Evolutionary conservation across 31 red algal genomes (phyloP).

Genomic region (Bonnemaisonia californica): DNA sequence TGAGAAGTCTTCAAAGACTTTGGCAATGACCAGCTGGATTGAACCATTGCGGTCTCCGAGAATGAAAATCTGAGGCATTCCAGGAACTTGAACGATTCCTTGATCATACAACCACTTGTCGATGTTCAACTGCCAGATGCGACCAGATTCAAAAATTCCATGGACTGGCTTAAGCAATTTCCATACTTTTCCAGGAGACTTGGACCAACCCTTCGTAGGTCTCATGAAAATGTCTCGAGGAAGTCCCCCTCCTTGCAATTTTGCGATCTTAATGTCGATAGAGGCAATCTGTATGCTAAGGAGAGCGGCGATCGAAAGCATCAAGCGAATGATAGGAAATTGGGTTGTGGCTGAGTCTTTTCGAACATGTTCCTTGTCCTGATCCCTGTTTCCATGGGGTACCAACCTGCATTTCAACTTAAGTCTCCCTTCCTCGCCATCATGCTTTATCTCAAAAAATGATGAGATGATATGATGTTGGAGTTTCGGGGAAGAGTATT

Average conservation of each 20-base stretch:
- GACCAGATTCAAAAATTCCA: background rate
- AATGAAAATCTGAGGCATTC: slow-evolving; percentile 2
- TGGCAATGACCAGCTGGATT: background rate
- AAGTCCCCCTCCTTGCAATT: background rate
- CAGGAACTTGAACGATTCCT: background rate
- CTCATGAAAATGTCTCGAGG: background rate
- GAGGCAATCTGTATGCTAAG: background rate
- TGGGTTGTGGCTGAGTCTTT: background rate
- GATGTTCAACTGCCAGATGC: slow-evolving; percentile 2
- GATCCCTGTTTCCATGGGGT: slow-evolving; percentile 9
- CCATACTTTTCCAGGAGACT: background rate
- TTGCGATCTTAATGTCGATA: slow-evolving; percentile 19
- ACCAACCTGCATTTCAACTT: background rate
- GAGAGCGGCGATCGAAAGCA: background rate
- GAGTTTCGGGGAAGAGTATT: background rate
- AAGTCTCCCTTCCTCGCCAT: background rate
- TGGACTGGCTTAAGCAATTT: slow-evolving; percentile 6
- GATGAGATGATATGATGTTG: slow-evolving; percentile 32
- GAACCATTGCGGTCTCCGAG: background rate
- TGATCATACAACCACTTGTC: background rate
- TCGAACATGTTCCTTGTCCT: slow-evolving; percentile 5
- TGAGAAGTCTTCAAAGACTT: slow-evolving; percentile 15
- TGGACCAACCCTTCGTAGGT: background rate
- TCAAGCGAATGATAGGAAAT: slow-evolving; percentile 6
- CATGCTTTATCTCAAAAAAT: slow-evolving; percentile 27